Evolutionary conservation across 805 yeast genomes (phyloP), one percentile per base, ranked within the genome.

Genomic region (Metschnikowia vanudenii): DNA sequence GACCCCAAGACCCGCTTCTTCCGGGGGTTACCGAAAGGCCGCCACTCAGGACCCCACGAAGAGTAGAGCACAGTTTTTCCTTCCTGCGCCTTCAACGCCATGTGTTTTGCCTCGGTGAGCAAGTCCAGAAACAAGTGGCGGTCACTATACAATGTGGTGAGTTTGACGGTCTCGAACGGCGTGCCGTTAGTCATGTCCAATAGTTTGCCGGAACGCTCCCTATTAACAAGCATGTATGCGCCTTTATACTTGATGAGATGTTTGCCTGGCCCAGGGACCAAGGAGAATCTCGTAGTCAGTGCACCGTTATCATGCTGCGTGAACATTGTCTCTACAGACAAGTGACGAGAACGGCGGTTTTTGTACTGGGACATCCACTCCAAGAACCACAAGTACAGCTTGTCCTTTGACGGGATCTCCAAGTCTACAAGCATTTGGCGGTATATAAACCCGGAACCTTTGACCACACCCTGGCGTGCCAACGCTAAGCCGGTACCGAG

Each of bases 11-110:
- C 67, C 56, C 99, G 75, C 67, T 92, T 92, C 57, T 83, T 84
- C 52, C 97, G 77, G 1, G 99, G 98, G 62, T 84, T 91, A 2
- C 99, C 99, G 71, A 94, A 94, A 4, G 96, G 96, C 59, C 98
- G 76, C 99, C 99, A 94, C 61, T 94, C 99, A 24, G 96, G 96
- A 0, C 98, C 99, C 88, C 94, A 92, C 10, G 96, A 86, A 3
- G 97, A 88, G 64, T 80, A 94, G 4, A 94, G 69, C 7, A 94
- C 98, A 0, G 98, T 94, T 61, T 90, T 92, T 7, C 99, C 98
- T 61, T 89, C 96, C 49, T 86, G 84, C 26, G 84, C 76, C 57
- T 80, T 81, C 61, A 90, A 74, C 0, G 98, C 98, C 70, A 88
- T 67, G 32, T 73, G 67, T 58, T 91, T 88, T 3, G 98, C 98